These are phyloP conservation scores for Eimeria necatrix DNA, from an alignment of 169 alveolate genomes.

Conservation along the genomic window DNA sequence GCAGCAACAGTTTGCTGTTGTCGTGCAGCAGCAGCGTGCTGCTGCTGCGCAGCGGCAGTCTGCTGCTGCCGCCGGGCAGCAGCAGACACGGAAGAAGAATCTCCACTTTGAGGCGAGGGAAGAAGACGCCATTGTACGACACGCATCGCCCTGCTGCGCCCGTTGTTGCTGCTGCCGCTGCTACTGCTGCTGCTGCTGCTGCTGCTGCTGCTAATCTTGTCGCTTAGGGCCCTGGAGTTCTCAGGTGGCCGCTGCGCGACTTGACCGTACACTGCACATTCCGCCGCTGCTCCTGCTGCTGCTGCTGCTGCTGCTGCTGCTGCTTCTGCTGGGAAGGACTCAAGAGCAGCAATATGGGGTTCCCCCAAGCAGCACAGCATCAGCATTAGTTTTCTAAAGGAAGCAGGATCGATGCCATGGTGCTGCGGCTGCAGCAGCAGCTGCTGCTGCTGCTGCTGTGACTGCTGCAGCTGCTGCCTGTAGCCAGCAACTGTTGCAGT, in stretches of 20 bases:
- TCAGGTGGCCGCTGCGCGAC: not conserved
- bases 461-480: conserved; percentile 64
- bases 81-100: not conserved
- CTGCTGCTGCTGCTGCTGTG: conserved; percentile 66
- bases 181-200: conserved; percentile 22
- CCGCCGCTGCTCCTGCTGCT: not conserved
- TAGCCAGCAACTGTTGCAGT: conserved; percentile 68
- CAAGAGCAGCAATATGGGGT: conserved; percentile 60
- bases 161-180: conserved; percentile 30
- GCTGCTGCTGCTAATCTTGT: conserved; percentile 4
- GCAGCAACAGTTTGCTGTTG: conserved; percentile 19
- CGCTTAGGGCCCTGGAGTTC: not conserved
- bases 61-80: conserved; percentile 66
- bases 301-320: conserved; percentile 15
- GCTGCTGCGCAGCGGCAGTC: conserved; percentile 50
- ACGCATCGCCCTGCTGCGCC: conserved; percentile 23
- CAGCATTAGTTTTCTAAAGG: conserved; percentile 45
- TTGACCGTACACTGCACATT: not conserved
- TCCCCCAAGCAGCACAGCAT: conserved; percentile 71
- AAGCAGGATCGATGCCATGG: conserved; percentile 59
- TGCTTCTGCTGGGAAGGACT: conserved; percentile 54
- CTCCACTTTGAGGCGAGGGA: not conserved
- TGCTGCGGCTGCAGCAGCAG: not conserved
- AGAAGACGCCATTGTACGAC: conserved; percentile 59
- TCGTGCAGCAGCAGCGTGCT: conserved; percentile 32